Evolutionary conservation across 345 rosid species (phyloP).

Genomic region (Noccaea caerulescens): DNA sequence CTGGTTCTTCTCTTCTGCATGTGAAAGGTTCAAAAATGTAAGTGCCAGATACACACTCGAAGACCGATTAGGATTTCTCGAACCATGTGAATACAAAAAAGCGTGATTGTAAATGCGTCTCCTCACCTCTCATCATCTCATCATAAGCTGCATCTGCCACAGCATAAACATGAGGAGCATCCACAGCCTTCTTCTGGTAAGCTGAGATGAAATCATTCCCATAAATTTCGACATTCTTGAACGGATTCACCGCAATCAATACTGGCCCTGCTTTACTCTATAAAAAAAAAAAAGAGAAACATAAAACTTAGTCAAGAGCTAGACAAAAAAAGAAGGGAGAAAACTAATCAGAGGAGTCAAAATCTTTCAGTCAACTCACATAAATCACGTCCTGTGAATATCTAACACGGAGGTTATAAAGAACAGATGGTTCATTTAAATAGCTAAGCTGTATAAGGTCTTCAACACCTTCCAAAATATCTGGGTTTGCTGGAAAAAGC

Average conservation of each 20-base stretch:
- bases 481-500: slow-evolving; percentile 95
- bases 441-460: slow-evolving; percentile 93
- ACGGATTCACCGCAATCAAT: slow-evolving; percentile 88
- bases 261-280: slow-evolving; percentile 97
- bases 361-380: slow-evolving; percentile 57
- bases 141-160: slow-evolving; percentile 78
- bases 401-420: slow-evolving; percentile 82
- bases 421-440: slow-evolving; percentile 93
- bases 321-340: neutral
- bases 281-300: slow-evolving; percentile 27
- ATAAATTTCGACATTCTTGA: slow-evolving; percentile 66
- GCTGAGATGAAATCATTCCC: slow-evolving; percentile 62
- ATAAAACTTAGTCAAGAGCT: slow-evolving; percentile 23
- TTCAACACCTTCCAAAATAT: slow-evolving; percentile 81
- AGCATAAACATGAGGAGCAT: slow-evolving; percentile 85
- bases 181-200: slow-evolving; percentile 63
- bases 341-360: slow-evolving; percentile 10
- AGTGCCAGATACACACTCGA: slow-evolving; percentile 26
- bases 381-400: slow-evolving; percentile 77
- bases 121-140: slow-evolving; percentile 94
- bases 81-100: slow-evolving; percentile 31
- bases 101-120: slow-evolving; percentile 1
- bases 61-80: neutral
- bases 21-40: slow-evolving; percentile 32
- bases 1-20: slow-evolving; percentile 83